Base-by-base conservation (phyloP, 306 rosid genomes). In the Vigna unguiculata region DNA sequence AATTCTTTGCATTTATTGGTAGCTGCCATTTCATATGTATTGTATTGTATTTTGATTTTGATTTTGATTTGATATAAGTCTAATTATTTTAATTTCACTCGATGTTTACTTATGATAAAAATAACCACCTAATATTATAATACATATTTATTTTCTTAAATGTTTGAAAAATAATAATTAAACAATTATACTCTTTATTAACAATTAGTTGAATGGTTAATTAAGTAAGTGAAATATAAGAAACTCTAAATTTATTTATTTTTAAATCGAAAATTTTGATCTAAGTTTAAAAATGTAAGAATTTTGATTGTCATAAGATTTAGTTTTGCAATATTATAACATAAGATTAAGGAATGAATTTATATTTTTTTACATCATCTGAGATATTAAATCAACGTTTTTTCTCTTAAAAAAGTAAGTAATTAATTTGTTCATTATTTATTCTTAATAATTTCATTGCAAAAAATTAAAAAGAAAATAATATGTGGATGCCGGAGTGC, bases 1-100 rank as follows among this genome's bases (percentile, higher is more conserved):
- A 76, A n/a, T 72, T 72, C 79, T 34, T 36, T 72, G 76, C 60
- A 58, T 74, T 64, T 22, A 20, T 47, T 48, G 28, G 21, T 76
- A 46, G 70, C 32, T 71, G 48, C 55, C 74, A 19, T 22, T 47
- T 59, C 52, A 28, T 67, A 41, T 38, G 2, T 9, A 51, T 68
- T 17, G 9, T 45, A 75, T 4, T 28, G 32, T 28, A 28, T 28
- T 28, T 28, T 28, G 32, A 28, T 48, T 60, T 54, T 65, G 51
- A 22, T 16, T 54, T 38, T 24, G 58, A 22, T 16, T 54, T 48
- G 28, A 59, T 28, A 66, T 32, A 9, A 24, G n/a, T 22, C 12
- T 64, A 36, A 20, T 49, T 51, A 32, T 74, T 24, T 30, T 30
- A 15, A 13, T 59, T 28, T 58, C 2, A 59, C 9, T 30, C 19